phyloP scores from a whole-genome alignment of 1,139 yeast genomes.

The Candida mesenterica region DNA sequence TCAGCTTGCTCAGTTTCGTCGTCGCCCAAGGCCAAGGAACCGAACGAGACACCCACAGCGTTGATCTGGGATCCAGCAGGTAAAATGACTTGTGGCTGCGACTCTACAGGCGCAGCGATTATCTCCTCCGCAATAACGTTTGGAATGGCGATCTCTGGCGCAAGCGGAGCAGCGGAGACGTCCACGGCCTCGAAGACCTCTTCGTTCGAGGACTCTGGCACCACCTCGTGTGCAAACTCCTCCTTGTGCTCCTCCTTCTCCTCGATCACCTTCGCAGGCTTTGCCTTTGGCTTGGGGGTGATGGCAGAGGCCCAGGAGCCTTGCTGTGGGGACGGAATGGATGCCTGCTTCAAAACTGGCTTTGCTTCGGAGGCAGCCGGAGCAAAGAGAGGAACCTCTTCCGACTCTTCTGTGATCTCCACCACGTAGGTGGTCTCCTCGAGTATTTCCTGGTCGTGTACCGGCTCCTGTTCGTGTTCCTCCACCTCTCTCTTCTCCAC shows the following conservation, averaged over 20 bases:
- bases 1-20: conserved; percentile 29
- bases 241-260: conserved; percentile 8
- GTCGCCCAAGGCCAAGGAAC: conserved; percentile 56
- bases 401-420: conserved; percentile 10
- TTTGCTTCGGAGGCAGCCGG: conserved; percentile 11
- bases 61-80: conserved; percentile 53
- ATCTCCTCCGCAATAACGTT: conserved; percentile 16
- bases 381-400: conserved; percentile 8
- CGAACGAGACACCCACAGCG: conserved; percentile 69
- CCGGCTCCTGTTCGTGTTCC: conserved; percentile 11
- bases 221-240: conserved; percentile 10
- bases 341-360: conserved; percentile 30
- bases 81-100: conserved; percentile 61
- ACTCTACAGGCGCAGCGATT: conserved; percentile 14
- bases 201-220: conserved; percentile 7
- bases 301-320: conserved; percentile 62
- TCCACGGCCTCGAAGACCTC: conserved; percentile 13
- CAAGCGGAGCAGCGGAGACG: conserved; percentile 14
- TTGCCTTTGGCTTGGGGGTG: conserved; percentile 51
- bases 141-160: conserved; percentile 4
- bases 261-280: conserved; percentile 19
- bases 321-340: conserved; percentile 31
- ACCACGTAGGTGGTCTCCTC: conserved; percentile 2
- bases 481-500: conserved; percentile 14
- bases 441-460: conserved; percentile 14